Conservation (phyloP, 108 stramenopile genomes). For the Nitzschia sp. region DNA sequence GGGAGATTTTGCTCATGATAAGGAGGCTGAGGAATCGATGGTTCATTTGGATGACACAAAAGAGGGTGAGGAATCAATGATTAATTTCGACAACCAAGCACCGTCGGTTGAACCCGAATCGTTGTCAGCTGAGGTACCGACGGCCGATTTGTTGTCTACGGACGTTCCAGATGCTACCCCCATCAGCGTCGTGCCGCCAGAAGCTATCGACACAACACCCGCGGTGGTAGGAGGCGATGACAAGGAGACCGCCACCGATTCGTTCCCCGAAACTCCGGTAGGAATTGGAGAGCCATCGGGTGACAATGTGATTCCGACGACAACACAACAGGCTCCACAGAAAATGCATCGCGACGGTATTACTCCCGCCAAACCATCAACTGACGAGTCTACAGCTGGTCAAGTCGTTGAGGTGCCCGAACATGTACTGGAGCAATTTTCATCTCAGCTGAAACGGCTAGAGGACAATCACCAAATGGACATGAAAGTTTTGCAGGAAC, state of each 20-base stretch:
- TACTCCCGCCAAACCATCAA: neutral
- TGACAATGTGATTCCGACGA: too few relatives aligned
- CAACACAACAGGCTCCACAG: neutral
- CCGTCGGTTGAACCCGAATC: neutral
- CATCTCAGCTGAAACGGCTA: conserved; percentile 77
- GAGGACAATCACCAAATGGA: conserved; percentile 75
- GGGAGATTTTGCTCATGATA: neutral
- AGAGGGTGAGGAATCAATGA: neutral
- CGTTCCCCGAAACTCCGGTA: too few relatives aligned
- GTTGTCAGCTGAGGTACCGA: neutral
- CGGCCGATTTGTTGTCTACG: neutral
- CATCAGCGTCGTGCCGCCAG: too few relatives aligned
- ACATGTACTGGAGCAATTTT: conserved; percentile 63
- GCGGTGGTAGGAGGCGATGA: too few relatives aligned
- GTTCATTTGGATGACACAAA: neutral
- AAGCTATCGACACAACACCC: neutral
- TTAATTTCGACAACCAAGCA: neutral
- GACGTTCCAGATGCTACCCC: too few relatives aligned
- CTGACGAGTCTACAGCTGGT: neutral
- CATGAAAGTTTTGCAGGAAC: conserved; percentile 47
- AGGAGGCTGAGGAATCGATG: neutral
- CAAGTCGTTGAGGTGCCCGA: neutral
- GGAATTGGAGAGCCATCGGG: too few relatives aligned
- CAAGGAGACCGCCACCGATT: too few relatives aligned
- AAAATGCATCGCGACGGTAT: neutral